Evolutionary conservation across 768 basidiomycete genomes (phyloP), one percentile per base, ranked within the genome.

Genomic region (Trametes coccinea): DNA sequence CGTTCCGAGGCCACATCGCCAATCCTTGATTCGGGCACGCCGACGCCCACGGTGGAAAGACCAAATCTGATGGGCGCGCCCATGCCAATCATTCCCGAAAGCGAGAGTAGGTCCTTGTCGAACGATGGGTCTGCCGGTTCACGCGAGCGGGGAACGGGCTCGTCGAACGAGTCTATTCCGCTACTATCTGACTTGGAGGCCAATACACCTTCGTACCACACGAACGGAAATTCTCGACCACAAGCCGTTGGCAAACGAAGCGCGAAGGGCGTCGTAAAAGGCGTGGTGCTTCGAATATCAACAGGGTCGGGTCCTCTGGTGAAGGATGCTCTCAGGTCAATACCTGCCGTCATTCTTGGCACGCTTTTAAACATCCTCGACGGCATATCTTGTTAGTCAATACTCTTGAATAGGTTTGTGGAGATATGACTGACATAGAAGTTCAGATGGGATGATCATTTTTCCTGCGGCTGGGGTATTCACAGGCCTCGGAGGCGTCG

Each of bases 281-380:
- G 52, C 16, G 33, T 66, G 6, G 40, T 45, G 16, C 34, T 46
- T 11, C 41, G 50, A 33, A 34, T 59, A 34, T 16, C 59, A 5
- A 56, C 17, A 11, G 17, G 40, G 11, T 41, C 59, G n/a, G 41
- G 60, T 4, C 53, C 56, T 29, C 6, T 59, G 39, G 8, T 61
- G 11, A 45, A 37, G 48, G 54, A 61, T 16, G 79, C 77, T 0
- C 61, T 82, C 4, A 74, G 70, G 51, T 79, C 86, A 0, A 67
- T 95, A n/a, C 95, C 95, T 0, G 90, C 93, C 0, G 93, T 95
- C 3, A 70, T 94, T 14, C 78, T 97, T 27, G 96, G 95, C 6
- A 82, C 85, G 65, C 73, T 98, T 40, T 77, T 98, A 59, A 98
- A 98, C 68, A 83, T 98, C 46, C 79, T 99, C 37, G 96, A 99